phyloP scores from a whole-genome alignment of 1,284 basidiomycete species.

The Melampsora americana region DNA sequence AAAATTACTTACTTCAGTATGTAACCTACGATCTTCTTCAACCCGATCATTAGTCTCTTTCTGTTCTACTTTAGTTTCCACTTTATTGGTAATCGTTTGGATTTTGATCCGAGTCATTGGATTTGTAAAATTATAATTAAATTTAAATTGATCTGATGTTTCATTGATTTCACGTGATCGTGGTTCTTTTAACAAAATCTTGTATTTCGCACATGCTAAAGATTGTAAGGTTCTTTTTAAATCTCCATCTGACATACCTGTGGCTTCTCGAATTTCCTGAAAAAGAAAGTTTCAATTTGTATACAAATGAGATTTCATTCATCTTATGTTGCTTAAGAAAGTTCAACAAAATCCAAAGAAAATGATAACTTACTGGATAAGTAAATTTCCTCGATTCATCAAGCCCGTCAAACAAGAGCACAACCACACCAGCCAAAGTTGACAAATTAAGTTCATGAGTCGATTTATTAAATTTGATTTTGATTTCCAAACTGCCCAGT shows the following conservation, averaged over 20 bases:
- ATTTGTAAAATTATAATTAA: slow-evolving; percentile 77
- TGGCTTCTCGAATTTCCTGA: slow-evolving; percentile 62
- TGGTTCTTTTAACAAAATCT: slow-evolving; percentile 86
- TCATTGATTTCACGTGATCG: slow-evolving; percentile 73
- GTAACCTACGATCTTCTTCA: slow-evolving; percentile 85
- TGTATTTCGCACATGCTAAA: slow-evolving; percentile 93
- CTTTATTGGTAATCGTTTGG: slow-evolving; percentile 75
- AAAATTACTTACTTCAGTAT: slow-evolving; percentile 70
- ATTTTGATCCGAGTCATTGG: slow-evolving; percentile 90
- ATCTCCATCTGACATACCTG: slow-evolving; percentile 71
- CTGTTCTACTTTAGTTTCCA: slow-evolving; percentile 81
- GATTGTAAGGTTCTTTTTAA: slow-evolving; percentile 89
- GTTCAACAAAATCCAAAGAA: neutral
- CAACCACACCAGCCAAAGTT: slow-evolving; percentile 81
- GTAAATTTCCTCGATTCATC: slow-evolving; percentile 67
- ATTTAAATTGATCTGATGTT: slow-evolving; percentile 75
- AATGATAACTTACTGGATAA: slow-evolving; percentile 62
- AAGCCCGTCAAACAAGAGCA: slow-evolving; percentile 79
- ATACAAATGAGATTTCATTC: neutral
- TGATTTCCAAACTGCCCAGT: slow-evolving; percentile 87
- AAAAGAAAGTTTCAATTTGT: no score
- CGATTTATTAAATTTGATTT: slow-evolving; percentile 72
- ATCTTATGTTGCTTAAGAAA: neutral
- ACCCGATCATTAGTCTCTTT: slow-evolving; percentile 86
- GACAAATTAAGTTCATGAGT: slow-evolving; percentile 89